These are phyloP conservation scores for Lipomyces japonicus DNA, from an alignment of 805 yeast genomes.

Conservation along the genomic window DNA sequence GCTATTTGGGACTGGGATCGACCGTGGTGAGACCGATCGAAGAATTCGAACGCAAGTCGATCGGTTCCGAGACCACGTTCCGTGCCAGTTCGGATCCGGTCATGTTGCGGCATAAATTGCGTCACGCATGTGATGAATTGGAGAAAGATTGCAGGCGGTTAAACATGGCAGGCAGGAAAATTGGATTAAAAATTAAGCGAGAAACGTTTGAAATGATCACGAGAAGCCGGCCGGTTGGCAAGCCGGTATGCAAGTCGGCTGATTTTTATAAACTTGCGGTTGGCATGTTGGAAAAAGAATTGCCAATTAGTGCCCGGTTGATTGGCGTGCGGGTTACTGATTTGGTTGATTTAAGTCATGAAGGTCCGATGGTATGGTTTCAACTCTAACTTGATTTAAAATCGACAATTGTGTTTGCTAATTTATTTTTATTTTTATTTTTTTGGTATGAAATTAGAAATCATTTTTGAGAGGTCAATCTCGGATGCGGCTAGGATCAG, in stretches of 20 bases:
- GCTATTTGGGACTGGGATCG: constrained; percentile 32
- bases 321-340: constrained; percentile 29
- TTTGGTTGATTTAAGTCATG: constrained; percentile 19
- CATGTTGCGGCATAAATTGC: constrained; percentile 20
- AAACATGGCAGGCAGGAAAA: constrained; percentile 27
- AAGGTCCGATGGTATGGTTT: constrained; percentile 22
- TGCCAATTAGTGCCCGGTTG: constrained; percentile 30
- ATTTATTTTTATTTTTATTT: background rate
- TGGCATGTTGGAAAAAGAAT: constrained; percentile 25
- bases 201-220: constrained; percentile 29
- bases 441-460: constrained; percentile 2
- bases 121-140: constrained; percentile 20
- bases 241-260: constrained; percentile 18
- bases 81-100: constrained; percentile 8
- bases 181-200: constrained; percentile 27
- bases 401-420: background rate
- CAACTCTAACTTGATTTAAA: background rate
- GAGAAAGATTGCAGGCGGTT: constrained; percentile 23
- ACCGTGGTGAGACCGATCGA: constrained; percentile 25
- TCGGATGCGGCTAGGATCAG: constrained; percentile 2
- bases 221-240: constrained; percentile 19
- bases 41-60: constrained; percentile 29
- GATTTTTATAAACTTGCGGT: constrained; percentile 26
- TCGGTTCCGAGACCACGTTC: constrained; percentile 31
- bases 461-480: constrained; percentile 6